Evolutionary conservation across 2,329 filamentous ascomycete genomes (phyloP).

Genomic region (Biscogniauxia sp.): DNA sequence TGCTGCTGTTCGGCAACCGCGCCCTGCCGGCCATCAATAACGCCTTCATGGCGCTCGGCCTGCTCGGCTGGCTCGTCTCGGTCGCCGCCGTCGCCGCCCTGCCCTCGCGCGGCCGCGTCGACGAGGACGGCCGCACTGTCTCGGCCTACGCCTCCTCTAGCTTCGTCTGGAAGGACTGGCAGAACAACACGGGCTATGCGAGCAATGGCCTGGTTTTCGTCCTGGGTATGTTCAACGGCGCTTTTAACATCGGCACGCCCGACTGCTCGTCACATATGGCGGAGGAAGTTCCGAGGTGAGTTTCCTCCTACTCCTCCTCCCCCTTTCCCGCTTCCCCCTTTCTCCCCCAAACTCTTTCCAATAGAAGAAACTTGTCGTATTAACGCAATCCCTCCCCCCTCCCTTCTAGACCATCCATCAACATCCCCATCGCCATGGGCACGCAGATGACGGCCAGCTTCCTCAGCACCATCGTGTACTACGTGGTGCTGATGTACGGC

Average conservation of each 20-base stretch:
- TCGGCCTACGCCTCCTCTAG: constrained; percentile 29
- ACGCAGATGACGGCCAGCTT: constrained; percentile 46
- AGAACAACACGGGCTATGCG: constrained; percentile 40
- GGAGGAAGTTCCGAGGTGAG: constrained; percentile 56
- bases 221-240: constrained; percentile 52
- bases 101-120: constrained; percentile 30
- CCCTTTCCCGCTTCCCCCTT: background rate
- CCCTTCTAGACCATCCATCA: constrained; percentile 23
- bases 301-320: too few species aligned
- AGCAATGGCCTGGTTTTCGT: constrained; percentile 39
- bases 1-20: constrained; percentile 54
- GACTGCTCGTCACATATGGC: constrained; percentile 65
- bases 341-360: background rate
- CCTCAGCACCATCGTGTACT: constrained; percentile 9
- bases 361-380: background rate
- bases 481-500: constrained; percentile 11
- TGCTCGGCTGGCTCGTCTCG: constrained; percentile 54
- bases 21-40: constrained; percentile 51
- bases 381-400: too few species aligned
- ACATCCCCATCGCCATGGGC: constrained; percentile 53
- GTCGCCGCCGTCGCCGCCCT: constrained; percentile 54
- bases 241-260: constrained; percentile 64
- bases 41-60: constrained; percentile 50
- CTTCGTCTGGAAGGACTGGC: constrained; percentile 42
- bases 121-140: background rate